Evolutionary conservation across 2,329 filamentous ascomycete species (phyloP).

Genomic region (Blumeria hordei): DNA sequence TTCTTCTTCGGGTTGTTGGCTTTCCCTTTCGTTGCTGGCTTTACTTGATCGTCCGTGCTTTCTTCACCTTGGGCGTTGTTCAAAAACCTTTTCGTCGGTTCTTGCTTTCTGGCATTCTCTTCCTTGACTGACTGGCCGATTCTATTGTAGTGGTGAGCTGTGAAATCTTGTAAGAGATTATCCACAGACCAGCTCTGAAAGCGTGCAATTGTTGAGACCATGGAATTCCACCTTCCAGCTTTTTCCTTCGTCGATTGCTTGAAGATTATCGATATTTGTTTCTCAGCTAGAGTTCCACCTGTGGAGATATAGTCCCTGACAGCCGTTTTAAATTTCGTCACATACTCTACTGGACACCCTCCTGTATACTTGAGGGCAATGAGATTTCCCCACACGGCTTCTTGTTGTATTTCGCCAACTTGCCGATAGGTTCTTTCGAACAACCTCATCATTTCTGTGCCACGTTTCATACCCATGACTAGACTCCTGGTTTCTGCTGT

Average conservation of each 20-base stretch:
- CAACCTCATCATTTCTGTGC: neutral
- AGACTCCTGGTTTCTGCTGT: neutral
- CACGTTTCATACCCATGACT: neutral
- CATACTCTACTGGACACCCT: neutral
- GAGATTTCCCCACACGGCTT: neutral
- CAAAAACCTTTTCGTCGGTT: neutral
- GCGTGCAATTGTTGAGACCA: neutral
- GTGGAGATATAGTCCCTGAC: neutral
- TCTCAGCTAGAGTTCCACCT: neutral
- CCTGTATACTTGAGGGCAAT: neutral
- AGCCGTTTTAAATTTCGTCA: neutral
- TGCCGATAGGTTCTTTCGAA: neutral
- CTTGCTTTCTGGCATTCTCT: neutral
- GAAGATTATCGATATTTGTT: neutral
- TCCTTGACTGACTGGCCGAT: neutral
- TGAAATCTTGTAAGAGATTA: neutral
- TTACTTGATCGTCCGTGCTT: neutral
- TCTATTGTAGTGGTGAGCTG: neutral
- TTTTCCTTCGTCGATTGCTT: neutral
- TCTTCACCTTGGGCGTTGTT: neutral
- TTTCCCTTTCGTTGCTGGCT: neutral
- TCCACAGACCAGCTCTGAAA: neutral
- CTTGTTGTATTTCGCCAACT: neutral
- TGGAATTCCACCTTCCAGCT: neutral
- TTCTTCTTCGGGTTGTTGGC: neutral